These are phyloP conservation scores for Phytophthora sojae DNA, from an alignment of 352 stramenopile genomes.

Conservation along the genomic window DNA sequence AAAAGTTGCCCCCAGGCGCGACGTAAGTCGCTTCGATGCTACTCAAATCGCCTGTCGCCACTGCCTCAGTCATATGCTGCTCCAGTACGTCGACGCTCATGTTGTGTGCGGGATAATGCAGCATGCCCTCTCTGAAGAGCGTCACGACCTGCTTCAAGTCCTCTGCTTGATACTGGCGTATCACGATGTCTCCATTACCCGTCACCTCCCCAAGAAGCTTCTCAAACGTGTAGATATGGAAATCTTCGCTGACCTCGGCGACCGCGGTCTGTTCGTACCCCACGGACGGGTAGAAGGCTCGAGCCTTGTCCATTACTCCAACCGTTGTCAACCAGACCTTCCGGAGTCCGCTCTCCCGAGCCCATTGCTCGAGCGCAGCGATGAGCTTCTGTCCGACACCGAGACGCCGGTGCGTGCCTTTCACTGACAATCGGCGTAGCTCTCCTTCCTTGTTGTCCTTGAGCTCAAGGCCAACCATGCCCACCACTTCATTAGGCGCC, in stretches of 20 bases:
- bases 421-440: constrained; percentile 57
- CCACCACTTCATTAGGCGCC: constrained; percentile 28
- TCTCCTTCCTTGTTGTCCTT: constrained; percentile 36
- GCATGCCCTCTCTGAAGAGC: constrained; percentile 34
- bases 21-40: constrained; percentile 30
- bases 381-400: constrained; percentile 50
- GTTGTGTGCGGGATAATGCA: constrained; percentile 27
- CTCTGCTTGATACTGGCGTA: constrained; percentile 24
- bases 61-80: constrained; percentile 17
- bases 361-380: constrained; percentile 50
- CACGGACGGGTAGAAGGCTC: constrained; percentile 39
- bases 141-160: constrained; percentile 27
- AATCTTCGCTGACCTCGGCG: constrained; percentile 28
- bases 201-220: constrained; percentile 20
- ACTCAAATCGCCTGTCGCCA: constrained; percentile 28
- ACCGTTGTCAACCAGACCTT: constrained; percentile 50
- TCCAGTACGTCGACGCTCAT: constrained; percentile 17
- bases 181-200: constrained; percentile 3
- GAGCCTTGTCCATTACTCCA: constrained; percentile 33
- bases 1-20: constrained; percentile 30
- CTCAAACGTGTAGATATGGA: constrained; percentile 38
- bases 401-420: constrained; percentile 38
- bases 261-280: constrained; percentile 33
- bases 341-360: constrained; percentile 14
- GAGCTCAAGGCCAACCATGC: constrained; percentile 40